These are phyloP conservation scores for Colletotrichum gloeosporioides DNA, from an alignment of 2,329 filamentous ascomycete species.

Conservation along the genomic window DNA sequence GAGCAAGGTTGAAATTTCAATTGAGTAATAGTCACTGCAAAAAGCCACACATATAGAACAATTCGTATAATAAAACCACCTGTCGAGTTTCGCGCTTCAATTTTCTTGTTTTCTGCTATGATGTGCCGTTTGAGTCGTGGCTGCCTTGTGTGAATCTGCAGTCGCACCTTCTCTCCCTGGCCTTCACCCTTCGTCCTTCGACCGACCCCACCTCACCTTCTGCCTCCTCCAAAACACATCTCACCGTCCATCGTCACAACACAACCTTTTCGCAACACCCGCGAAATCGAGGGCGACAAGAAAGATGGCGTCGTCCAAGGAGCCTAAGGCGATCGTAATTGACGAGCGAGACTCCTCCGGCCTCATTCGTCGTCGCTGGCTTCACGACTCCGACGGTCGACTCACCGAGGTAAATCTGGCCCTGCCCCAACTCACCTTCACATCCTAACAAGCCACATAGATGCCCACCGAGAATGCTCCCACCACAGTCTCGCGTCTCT, in stretches of 20 bases:
- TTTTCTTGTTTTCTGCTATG: neutral
- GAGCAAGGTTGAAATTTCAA: neutral
- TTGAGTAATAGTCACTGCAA: neutral
- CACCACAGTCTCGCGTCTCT: neutral
- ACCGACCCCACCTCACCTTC: neutral
- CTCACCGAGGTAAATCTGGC: neutral
- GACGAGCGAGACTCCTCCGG: constrained; percentile 10
- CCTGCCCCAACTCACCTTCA: neutral
- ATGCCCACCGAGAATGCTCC: constrained; percentile 18
- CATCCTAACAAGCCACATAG: neutral
- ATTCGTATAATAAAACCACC: neutral
- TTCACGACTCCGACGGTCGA: neutral
- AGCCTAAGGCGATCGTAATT: neutral
- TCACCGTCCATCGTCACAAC: neutral
- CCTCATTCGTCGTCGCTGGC: neutral
- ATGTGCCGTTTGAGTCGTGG: neutral
- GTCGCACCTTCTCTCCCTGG: neutral
- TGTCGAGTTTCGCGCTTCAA: neutral
- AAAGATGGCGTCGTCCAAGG: neutral
- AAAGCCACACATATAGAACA: neutral
- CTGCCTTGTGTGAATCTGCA: neutral
- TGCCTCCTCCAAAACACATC: neutral
- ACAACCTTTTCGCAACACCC: neutral
- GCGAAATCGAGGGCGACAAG: neutral
- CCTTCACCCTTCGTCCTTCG: neutral